phyloP scores from a whole-genome alignment of 352 stramenopile species.

The Phytophthora megakarya region DNA sequence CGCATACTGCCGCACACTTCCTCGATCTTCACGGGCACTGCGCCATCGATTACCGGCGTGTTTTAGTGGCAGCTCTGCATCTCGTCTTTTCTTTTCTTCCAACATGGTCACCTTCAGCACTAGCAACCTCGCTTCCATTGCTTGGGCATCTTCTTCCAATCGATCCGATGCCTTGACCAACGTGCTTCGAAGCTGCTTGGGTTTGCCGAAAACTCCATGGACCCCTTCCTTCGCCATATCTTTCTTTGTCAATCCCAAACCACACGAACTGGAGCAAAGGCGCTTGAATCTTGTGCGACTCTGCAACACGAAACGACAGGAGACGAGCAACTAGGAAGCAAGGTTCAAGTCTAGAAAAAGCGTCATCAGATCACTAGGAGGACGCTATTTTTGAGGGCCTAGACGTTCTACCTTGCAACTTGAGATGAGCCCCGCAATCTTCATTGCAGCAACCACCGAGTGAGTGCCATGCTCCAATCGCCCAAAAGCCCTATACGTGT shows the following conservation, averaged over 20 bases:
- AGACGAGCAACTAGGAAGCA: constrained; percentile 1
- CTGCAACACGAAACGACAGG: constrained; percentile 32
- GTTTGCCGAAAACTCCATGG: constrained; percentile 35
- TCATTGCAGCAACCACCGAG: constrained; percentile 31
- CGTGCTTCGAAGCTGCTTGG: constrained; percentile 19
- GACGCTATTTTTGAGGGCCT: constrained; percentile 28
- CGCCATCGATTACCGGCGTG: constrained; percentile 75
- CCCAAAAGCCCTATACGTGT: constrained; percentile 3
- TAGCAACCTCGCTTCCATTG: constrained; percentile 69
- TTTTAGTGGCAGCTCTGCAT: constrained; percentile 58
- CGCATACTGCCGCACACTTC: constrained; percentile 74
- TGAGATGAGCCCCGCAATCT: constrained; percentile 4
- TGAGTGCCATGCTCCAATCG: constrained; percentile 24
- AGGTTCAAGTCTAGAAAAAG: constrained; percentile 18
- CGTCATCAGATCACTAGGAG: constrained; percentile 8
- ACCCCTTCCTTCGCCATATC: constrained; percentile 39
- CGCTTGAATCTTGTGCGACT: constrained; percentile 23
- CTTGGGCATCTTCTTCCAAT: constrained; percentile 74
- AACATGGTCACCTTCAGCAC: constrained; percentile 64
- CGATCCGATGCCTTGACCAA: constrained; percentile 47
- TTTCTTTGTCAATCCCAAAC: not conserved
- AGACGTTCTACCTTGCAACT: not conserved
- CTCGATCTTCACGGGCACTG: constrained; percentile 73
- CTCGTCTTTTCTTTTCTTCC: constrained; percentile 68
- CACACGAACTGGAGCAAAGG: not conserved